phyloP scores from a whole-genome alignment of 2,329 filamentous ascomycete species.

The Magnaporthiopsis incrustans region DNA sequence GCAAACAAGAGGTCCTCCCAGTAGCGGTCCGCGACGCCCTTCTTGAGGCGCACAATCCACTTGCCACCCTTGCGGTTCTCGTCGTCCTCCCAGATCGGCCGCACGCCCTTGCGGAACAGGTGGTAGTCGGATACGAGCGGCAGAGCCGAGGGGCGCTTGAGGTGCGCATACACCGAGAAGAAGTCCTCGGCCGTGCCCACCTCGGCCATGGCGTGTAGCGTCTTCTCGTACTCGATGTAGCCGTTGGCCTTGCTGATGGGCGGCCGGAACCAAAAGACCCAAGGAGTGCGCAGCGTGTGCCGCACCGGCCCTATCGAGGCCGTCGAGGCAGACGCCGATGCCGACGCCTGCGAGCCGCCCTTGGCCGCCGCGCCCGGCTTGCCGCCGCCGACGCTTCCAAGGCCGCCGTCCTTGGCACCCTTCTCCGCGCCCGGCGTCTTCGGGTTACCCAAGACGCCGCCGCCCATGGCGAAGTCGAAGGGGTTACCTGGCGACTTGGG shows the following conservation, averaged over 20 bases:
- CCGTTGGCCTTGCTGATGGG: slow-evolving; percentile 92
- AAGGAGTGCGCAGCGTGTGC: slow-evolving; percentile 71
- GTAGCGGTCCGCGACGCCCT: slow-evolving; percentile 91
- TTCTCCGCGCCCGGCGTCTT: slow-evolving; percentile 56
- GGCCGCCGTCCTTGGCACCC: slow-evolving; percentile 41
- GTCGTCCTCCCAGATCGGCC: slow-evolving; percentile 97
- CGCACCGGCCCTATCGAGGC: slow-evolving; percentile 21
- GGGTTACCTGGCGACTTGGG: slow-evolving; percentile 77
- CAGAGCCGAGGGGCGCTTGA: slow-evolving; percentile 80
- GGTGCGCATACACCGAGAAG: slow-evolving; percentile 78
- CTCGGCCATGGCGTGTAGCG: slow-evolving; percentile 75
- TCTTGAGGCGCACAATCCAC: slow-evolving; percentile 95
- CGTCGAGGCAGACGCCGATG: slow-evolving; percentile 28
- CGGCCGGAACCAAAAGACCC: slow-evolving; percentile 96
- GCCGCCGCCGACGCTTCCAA: slow-evolving; percentile 17
- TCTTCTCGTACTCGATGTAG: slow-evolving; percentile 90
- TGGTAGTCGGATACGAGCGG: slow-evolving; percentile 96
- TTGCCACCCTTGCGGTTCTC: slow-evolving; percentile 95
- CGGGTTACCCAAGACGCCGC: slow-evolving; percentile 28
- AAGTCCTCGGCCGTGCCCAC: slow-evolving; percentile 84
- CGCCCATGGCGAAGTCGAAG: slow-evolving; percentile 65
- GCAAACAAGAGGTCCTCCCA: slow-evolving; percentile 93
- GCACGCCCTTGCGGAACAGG: slow-evolving; percentile 92
- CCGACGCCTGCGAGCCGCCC: slow-evolving; percentile 12
- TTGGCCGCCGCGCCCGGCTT: slow-evolving; percentile 23